Base-by-base conservation (phyloP, 208 protist genomes). In the Crithidia acanthocephali region DNA sequence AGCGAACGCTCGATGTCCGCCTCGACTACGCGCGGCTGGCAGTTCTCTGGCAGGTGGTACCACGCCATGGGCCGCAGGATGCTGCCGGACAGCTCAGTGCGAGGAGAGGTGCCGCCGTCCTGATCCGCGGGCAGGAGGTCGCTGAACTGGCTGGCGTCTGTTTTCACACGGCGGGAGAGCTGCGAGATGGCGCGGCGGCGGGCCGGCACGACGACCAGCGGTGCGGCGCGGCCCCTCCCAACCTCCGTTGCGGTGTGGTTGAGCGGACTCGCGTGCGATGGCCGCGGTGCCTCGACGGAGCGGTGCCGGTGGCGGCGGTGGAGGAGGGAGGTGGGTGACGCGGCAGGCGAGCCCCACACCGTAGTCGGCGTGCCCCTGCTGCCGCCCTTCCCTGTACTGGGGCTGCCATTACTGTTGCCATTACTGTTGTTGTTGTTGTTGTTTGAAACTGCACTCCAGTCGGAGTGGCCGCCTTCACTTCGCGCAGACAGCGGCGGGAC, bases 1-100 rank as follows among this genome's bases (percentile, higher is more conserved):
- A 96, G 76, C 0, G 87, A 93, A 32, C 92, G 86, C 69, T 84
- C 58, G 30, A 95, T 81, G 67, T 96, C 92, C 11, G 84, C 85
- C 51, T 91, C 81, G 45, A 96, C 74, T 18, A 96, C 82, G 20
- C 83, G 80, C 8, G 79, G 77, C 58, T 92, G 88, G 80, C 91
- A 96, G 78, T 94, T 95, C 15, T 86, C 83, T 15, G 88, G 79
- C 18, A 91, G 72, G 23, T 57, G 44, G 53, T 76, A 63, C 58
- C 64, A 71, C 60, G 51, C 40, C 37, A 68, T 68, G 23, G 70
- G 68, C 22, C 60, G 53, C 28, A 63, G 42, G 20, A 58, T 40
- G 28, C 57, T 52, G 47, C 42, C 48, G 7, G 57, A 50, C 23
- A 67, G 51, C 18, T 61, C 48, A 50, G 51, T 56, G 42, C 25